A percentile compares a stretch with the other conserved stretches of the same genome.
Conservation (phyloP, 495 filamentous ascomycete species). For the Xylaria longipes region DNA sequence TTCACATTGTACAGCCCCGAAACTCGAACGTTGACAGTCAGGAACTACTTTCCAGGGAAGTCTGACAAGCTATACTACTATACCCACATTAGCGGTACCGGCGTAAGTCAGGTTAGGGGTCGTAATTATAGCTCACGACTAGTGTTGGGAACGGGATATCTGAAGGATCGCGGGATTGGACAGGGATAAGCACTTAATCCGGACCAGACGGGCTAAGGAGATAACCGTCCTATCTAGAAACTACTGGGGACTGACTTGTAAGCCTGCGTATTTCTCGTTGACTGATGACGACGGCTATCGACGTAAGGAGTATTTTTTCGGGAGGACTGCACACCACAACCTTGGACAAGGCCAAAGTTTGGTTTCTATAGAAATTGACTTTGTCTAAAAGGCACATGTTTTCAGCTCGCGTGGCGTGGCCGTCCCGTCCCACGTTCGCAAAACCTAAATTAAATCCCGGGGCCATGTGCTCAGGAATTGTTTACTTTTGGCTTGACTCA, state of each 20-base stretch:
- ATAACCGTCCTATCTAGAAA: too few relatives aligned
- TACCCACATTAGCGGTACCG: neutral
- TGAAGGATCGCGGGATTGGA: conserved; percentile 6
- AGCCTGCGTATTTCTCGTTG: too few relatives aligned
- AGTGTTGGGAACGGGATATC: neutral
- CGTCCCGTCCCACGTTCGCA: neutral
- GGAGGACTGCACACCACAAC: too few relatives aligned
- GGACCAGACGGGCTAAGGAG: neutral
- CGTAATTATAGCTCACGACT: neutral
- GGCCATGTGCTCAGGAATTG: neutral
- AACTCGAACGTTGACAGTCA: too few relatives aligned
- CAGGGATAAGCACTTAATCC: neutral
- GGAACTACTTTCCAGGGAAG: too few relatives aligned
- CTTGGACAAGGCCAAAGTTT: neutral
- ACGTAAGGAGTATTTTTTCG: too few relatives aligned
- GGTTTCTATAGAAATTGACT: neutral
- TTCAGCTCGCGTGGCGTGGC: neutral
- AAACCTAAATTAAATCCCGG: neutral
- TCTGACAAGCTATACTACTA: too few relatives aligned
- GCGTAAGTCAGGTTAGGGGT: neutral
- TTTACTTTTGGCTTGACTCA: too few relatives aligned
- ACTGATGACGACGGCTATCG: too few relatives aligned
- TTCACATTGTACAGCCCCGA: too few relatives aligned
- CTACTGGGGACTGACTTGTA: too few relatives aligned
- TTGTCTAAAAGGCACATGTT: neutral